Percentiles rank a stretch among this genome's conserved stretches.
phyloP scores from a whole-genome alignment of 176 grass and related monocot genomes.

The Rhipidocladum racemiflorum region DNA sequence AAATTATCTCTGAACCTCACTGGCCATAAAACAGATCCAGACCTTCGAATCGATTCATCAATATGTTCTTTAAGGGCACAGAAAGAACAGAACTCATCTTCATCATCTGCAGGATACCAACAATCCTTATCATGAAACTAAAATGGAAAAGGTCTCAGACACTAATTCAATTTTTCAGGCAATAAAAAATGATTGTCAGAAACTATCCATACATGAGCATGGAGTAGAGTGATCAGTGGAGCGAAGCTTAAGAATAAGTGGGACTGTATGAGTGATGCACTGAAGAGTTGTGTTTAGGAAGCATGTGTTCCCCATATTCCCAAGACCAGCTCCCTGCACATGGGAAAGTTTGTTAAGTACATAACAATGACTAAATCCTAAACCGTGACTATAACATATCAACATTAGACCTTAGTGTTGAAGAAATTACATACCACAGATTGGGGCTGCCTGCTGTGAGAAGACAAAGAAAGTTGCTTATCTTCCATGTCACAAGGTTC shows the following conservation, averaged over 20 bases:
- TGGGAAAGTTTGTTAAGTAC: background rate
- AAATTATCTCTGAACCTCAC: conserved; percentile 66
- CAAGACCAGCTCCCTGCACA: conserved; percentile 75
- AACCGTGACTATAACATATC: background rate
- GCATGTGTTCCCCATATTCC: conserved; percentile 91
- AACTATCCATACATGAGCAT: conserved; percentile 49
- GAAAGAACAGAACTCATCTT: conserved; percentile 74
- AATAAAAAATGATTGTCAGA: background rate
- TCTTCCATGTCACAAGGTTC: conserved; percentile 22
- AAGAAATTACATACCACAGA: conserved; percentile 45
- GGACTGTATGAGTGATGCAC: conserved; percentile 90
- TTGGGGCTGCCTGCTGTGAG: conserved; percentile 23
- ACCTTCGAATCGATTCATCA: conserved; percentile 45
- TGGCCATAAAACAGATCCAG: conserved; percentile 61
- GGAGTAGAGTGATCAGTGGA: conserved; percentile 52
- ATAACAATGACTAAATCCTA: background rate
- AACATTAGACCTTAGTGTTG: background rate
- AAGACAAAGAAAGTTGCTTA: conserved; percentile 21
- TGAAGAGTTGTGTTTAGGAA: conserved; percentile 86
- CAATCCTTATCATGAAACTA: background rate
- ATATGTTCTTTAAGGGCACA: conserved; percentile 79
- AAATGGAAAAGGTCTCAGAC: background rate
- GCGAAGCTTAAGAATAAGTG: conserved; percentile 56
- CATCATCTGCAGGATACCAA: conserved; percentile 43
- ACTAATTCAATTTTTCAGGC: background rate